Conservation (phyloP, 75 land plant genomes). For the Picea glauca region DNA sequence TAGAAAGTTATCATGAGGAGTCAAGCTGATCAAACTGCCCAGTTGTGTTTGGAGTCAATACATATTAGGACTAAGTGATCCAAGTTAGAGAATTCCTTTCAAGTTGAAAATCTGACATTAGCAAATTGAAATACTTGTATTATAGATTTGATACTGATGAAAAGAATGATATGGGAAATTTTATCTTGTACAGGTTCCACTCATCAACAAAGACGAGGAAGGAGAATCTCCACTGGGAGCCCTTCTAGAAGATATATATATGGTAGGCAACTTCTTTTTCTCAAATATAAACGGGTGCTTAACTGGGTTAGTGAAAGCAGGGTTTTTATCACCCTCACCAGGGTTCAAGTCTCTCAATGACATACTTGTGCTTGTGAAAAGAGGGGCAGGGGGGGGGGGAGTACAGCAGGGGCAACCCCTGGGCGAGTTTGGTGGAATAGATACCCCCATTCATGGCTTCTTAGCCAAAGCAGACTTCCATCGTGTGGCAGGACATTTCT, state of each 20-base stretch:
- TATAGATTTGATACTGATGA: not conserved
- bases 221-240: conserved; percentile 16
- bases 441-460: too few relatives aligned
- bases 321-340: not conserved
- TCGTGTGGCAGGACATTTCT: too few relatives aligned
- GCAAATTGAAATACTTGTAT: not conserved
- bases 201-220: conserved; percentile 17
- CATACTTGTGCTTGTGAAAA: not conserved
- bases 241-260: conserved; percentile 19
- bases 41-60: too few relatives aligned
- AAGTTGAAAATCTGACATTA: not conserved
- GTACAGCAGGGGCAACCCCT: too few relatives aligned
- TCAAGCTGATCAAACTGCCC: too few relatives aligned
- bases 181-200: conserved; percentile 28
- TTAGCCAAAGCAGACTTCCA: too few relatives aligned
- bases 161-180: not conserved
- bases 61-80: not conserved
- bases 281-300: not conserved
- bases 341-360: not conserved
- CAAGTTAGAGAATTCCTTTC: conserved; percentile 1
- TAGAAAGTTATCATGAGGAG: too few relatives aligned
- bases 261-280: conserved; percentile 10
- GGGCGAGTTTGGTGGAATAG: too few relatives aligned
- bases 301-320: too few relatives aligned
- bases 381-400: too few relatives aligned